phyloP scores from a whole-genome alignment of 1,139 yeast genomes.

The Hansenula lynferdii region DNA sequence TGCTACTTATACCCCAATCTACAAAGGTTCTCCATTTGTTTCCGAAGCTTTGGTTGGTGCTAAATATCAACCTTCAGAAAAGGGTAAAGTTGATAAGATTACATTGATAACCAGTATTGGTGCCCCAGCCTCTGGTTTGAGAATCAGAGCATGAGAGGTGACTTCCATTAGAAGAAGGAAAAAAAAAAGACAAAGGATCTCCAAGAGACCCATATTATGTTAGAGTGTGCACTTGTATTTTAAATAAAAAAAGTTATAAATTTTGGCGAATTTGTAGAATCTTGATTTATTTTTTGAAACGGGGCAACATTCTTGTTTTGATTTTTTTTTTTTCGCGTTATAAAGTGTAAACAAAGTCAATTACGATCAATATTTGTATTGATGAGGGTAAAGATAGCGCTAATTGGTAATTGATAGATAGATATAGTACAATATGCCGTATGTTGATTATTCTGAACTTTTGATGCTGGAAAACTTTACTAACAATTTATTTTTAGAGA shows the following conservation, averaged over 20 bases:
- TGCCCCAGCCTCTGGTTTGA: constrained; percentile 92
- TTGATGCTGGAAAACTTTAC: too few relatives aligned
- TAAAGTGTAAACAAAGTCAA: not conserved
- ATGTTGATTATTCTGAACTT: too few relatives aligned
- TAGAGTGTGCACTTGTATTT: not conserved
- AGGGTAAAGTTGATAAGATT: constrained; percentile 75
- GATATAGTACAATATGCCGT: not conserved
- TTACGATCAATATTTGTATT: too few relatives aligned
- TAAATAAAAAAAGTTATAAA: not conserved
- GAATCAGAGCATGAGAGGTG: constrained; percentile 31
- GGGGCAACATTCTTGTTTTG: not conserved
- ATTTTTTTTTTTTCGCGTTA: not conserved
- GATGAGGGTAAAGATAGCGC: not conserved
- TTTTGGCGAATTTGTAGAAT: not conserved
- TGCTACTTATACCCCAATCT: constrained; percentile 82
- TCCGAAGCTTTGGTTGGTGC: constrained; percentile 92
- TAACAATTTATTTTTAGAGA: constrained; percentile 27
- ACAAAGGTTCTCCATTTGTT: constrained; percentile 64
- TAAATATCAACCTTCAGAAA: constrained; percentile 68
- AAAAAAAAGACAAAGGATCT: not conserved
- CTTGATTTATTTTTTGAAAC: not conserved
- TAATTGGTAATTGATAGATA: too few relatives aligned
- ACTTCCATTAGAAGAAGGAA: not conserved
- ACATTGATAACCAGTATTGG: constrained; percentile 80
- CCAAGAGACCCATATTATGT: not conserved